Evolutionary conservation across 495 filamentous ascomycete genomes (phyloP), one percentile per base, ranked within the genome.

Genomic region (Podospora sp.): DNA sequence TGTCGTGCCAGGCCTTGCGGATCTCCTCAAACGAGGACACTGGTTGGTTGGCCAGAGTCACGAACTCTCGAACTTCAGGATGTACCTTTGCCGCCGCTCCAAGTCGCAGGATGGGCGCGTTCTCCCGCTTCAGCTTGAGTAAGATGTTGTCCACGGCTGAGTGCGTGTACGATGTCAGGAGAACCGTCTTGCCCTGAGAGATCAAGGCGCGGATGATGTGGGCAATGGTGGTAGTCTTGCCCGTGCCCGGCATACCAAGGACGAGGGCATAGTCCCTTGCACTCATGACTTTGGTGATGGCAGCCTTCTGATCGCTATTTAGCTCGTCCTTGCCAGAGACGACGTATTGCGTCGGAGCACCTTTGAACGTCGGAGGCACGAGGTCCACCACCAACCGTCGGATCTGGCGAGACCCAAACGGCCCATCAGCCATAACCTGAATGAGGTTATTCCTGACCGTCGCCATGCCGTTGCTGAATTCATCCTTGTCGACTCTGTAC

Each of bases 131-230:
- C 36, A 98, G 86, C 77, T 99, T 99, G 50, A 98, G 79, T 4
- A 99, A 80, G 70, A 99, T 99, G 70, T 98, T 99, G 82, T 99
- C 95, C 1, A 99, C 95, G 0, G 95, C 95, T 26, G 93, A 95
- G 72, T 99, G 95, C 0, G 94, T 98, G 77, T 97, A 98, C 0
- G 93, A 97, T 11, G 95, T 95, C 59, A 99, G 79, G 11, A 99
- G 82, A 35, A 99, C 92, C 58, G 90, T 94, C 78, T 97, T 99
- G 18, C 93, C 91, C 74, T 96, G 92, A 2, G 88, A 84, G 18
- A 96, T 90, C 36, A 99, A 84, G 12, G 94, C 91, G 21, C 93
- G 90, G 76, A 99, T 97, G 69, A 99, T 97, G 75, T 98, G 94
- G 7, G 94, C 91, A 72, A 98, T 97, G 1, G 95, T 99, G 0